Percentiles rank a stretch among this genome's conserved stretches.
These are phyloP conservation scores for Aspergillus sp. DNA, from an alignment of 2,329 filamentous ascomycete species.

Conservation along the genomic window DNA sequence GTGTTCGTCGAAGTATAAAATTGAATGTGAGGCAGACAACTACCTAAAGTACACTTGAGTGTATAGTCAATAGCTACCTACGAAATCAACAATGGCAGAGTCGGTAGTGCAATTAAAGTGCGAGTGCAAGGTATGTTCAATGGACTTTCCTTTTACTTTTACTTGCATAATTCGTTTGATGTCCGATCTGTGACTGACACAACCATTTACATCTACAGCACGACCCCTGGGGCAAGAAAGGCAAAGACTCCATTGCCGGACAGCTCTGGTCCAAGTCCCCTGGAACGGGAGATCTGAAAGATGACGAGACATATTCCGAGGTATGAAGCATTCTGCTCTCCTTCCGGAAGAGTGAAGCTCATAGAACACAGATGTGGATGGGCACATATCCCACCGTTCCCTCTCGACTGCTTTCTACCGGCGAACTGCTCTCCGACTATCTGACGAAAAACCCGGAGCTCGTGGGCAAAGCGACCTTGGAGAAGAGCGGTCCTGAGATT, in stretches of 20 bases:
- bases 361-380: slow-evolving; percentile 63
- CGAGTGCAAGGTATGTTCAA: slow-evolving; percentile 47
- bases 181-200: too few species aligned
- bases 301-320: slow-evolving; percentile 63
- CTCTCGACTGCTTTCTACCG: slow-evolving; percentile 61
- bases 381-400: slow-evolving; percentile 72
- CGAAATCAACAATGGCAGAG: slow-evolving; percentile 42
- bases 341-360: background rate
- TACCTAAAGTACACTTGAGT: too few species aligned
- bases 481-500: slow-evolving; percentile 64
- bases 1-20: background rate
- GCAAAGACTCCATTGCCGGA: slow-evolving; percentile 64
- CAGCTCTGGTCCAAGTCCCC: slow-evolving; percentile 65
- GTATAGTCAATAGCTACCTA: too few species aligned
- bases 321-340: slow-evolving; percentile 29
- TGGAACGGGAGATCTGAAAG: slow-evolving; percentile 63
- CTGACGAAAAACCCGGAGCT: slow-evolving; percentile 64
- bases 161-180: too few species aligned
- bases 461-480: slow-evolving; percentile 61
- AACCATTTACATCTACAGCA: slow-evolving; percentile 38
- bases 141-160: too few species aligned
- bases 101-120: slow-evolving; percentile 56
- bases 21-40: background rate
- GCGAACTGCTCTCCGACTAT: slow-evolving; percentile 64
- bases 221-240: slow-evolving; percentile 71